Evolutionary conservation across 495 filamentous ascomycete genomes (phyloP), one percentile per base, ranked within the genome.

Genomic region (Daldinia vernicosa): DNA sequence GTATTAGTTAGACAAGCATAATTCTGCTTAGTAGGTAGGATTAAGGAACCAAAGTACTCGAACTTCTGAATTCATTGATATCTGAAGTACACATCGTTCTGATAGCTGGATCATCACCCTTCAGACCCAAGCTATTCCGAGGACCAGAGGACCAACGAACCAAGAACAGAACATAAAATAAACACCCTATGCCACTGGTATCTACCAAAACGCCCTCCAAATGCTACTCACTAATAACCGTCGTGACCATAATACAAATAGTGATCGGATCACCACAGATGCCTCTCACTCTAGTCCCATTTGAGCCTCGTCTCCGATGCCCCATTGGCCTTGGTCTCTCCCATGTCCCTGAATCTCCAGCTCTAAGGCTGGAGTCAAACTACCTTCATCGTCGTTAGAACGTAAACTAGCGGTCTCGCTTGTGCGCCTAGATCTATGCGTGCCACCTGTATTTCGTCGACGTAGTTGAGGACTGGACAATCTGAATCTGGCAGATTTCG

Each of bases 241-340:
- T 54, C 26, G 9, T 51, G 7, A 55, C 47, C 47, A 60, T 66
- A 24, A 66, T 37, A 43, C 15, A 45, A 22, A 17, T 28, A 39
- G 14, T 32, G 17, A 26, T 33, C n/a, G 24, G 58, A 27, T 40
- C 15, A 39, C 15, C 12, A 22, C 9, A 9, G 0, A 26, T 27
- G 28, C 24, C 22, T 8, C 17, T 76, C 33, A 85, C 45, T 84
- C 84, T 32, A 87, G 75, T 7, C 80, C 81, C 86, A 87, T 86
- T 66, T 81, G 77, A 17, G 82, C 81, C 62, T 86, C 86, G 62
- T 88, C 87, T 3, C 84, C 84, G 60, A 89, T 84, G 2, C 85
- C 83, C 85, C 87, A 87, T 17, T 76, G 75, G 4, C 73, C 76
- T 43, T 72, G 75, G 53, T 78, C 77, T 53, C 65, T 72, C n/a